Percentiles rank a stretch among this genome's conserved stretches.
Conservation (phyloP, 257 asterid species). For the Lantana camara region DNA sequence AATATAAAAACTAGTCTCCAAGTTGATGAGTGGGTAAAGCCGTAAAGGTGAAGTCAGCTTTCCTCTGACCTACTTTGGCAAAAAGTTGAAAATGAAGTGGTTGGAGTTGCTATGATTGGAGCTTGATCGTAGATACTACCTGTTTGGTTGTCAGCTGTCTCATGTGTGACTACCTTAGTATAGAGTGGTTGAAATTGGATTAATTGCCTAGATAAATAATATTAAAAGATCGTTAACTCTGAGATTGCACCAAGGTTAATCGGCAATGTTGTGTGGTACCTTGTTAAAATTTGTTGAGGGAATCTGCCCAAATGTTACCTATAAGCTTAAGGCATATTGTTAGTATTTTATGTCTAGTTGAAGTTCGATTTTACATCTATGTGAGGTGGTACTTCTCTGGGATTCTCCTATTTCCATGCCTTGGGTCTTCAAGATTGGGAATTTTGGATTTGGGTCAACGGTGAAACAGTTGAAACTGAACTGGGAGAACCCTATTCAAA, state of each 20-base stretch:
- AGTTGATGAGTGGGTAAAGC: background rate
- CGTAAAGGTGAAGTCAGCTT: background rate
- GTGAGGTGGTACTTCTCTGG: background rate
- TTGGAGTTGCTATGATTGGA: background rate
- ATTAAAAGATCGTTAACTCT: too few species aligned
- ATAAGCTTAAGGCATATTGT: slow-evolving; percentile 1
- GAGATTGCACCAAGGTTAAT: too few species aligned
- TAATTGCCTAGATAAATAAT: too few species aligned
- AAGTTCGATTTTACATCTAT: background rate
- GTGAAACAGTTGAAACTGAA: background rate
- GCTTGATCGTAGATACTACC: background rate
- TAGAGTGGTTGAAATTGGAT: background rate
- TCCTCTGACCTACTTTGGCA: background rate
- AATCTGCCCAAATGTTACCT: too few species aligned
- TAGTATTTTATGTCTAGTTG: background rate
- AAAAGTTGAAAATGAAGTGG: background rate
- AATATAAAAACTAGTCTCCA: background rate
- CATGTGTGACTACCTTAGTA: background rate
- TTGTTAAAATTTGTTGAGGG: too few species aligned
- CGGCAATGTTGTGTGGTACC: too few species aligned
- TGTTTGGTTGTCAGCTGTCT: background rate
- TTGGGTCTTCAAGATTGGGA: background rate
- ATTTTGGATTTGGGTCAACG: background rate
- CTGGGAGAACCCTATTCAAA: background rate
- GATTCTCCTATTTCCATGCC: background rate